These are phyloP conservation scores for Ustilago shanxiensis DNA, from an alignment of 1,284 basidiomycete species.

Conservation along the genomic window DNA sequence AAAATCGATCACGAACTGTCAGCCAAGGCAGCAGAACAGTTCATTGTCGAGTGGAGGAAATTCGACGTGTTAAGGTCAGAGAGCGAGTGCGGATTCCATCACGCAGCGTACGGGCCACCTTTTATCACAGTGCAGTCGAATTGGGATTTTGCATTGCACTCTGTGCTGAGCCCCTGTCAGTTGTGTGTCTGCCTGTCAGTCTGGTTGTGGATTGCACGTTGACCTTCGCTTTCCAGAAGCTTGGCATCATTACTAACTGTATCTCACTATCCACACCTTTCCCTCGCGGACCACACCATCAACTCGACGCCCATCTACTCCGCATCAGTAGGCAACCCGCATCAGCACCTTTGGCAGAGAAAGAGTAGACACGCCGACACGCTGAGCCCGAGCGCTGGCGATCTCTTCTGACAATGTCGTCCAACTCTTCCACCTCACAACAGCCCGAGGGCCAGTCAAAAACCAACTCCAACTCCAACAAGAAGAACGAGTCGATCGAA, in stretches of 20 bases:
- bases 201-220: not conserved
- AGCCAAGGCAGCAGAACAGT: constrained; percentile 7
- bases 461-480: constrained; percentile 20
- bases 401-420: constrained; percentile 23
- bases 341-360: not conserved
- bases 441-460: constrained; percentile 15
- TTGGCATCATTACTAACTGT: constrained; percentile 6
- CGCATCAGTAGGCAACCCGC: too few species aligned
- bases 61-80: not conserved
- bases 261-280: too few species aligned
- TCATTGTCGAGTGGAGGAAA: constrained; percentile 23
- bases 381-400: not conserved
- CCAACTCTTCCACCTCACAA: constrained; percentile 27
- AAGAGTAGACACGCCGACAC: not conserved
- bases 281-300: too few species aligned
- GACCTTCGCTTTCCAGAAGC: constrained; percentile 3
- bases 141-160: too few species aligned
- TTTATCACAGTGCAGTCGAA: too few species aligned
- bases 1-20: constrained; percentile 15
- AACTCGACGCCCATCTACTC: too few species aligned
- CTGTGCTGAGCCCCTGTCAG: constrained; percentile 2
- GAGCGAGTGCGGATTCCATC: constrained; percentile 6
- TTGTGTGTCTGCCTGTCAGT: too few species aligned
- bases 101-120: constrained; percentile 42
- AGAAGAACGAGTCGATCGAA: constrained; percentile 32